Evolutionary conservation across 2,329 filamentous ascomycete genomes (phyloP).

Genomic region (Cladosporium halotolerans): DNA sequence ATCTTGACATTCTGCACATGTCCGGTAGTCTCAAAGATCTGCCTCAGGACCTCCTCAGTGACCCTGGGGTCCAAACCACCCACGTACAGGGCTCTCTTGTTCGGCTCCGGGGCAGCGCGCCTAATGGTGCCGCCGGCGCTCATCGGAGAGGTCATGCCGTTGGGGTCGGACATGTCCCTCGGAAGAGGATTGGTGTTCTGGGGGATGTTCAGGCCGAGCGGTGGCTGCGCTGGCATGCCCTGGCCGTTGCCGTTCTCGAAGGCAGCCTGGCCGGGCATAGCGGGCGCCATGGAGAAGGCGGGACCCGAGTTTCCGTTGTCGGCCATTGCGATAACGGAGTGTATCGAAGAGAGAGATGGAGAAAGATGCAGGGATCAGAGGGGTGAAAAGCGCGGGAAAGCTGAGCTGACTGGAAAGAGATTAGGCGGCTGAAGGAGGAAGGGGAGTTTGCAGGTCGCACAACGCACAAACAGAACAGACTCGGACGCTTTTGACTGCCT

Average conservation of each 20-base stretch:
- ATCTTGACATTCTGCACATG: conserved; percentile 99
- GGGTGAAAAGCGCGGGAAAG: conserved; percentile 3
- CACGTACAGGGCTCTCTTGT: conserved; percentile 95
- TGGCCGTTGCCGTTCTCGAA: conserved; percentile 66
- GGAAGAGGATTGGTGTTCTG: conserved; percentile 95
- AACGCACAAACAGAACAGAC: conserved; percentile 7
- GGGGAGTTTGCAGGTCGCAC: neutral
- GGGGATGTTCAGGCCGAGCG: conserved; percentile 64
- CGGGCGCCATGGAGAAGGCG: conserved; percentile 5
- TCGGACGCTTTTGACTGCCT: conserved; percentile 1
- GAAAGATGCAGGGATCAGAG: conserved; percentile 6
- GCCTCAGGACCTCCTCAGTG: conserved; percentile 90
- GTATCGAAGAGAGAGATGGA: neutral
- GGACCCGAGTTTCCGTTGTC: conserved; percentile 5
- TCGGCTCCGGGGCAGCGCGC: conserved; percentile 91
- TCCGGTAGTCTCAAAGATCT: conserved; percentile 97
- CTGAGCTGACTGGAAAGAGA: conserved; percentile 10
- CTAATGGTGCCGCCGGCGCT: conserved; percentile 75
- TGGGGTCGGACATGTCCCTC: conserved; percentile 58
- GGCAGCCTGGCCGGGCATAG: conserved; percentile 38
- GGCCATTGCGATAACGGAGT: conserved; percentile 2
- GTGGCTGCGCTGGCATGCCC: conserved; percentile 84
- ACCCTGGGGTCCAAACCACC: conserved; percentile 91
- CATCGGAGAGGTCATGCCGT: conserved; percentile 77
- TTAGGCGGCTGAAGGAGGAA: conserved; percentile 4